phyloP scores from a whole-genome alignment of 371 early-diverging fungal species.

The Mortierella sp. region DNA sequence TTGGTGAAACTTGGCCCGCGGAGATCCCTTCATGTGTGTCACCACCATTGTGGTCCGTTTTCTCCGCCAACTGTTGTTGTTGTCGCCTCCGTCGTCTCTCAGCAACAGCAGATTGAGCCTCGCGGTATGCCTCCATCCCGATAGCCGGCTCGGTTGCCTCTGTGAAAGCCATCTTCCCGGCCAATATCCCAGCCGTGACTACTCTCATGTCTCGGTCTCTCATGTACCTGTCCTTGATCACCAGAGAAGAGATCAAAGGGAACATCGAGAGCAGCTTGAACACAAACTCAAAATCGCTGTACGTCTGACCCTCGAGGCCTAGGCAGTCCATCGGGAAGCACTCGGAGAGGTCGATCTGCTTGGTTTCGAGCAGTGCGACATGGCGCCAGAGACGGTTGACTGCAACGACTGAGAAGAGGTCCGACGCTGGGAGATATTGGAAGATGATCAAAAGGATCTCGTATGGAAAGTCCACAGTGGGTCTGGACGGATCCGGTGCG shows the following conservation, averaged over 20 bases:
- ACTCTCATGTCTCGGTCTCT: slow-evolving; percentile 45
- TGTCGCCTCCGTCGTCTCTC: slow-evolving; percentile 8
- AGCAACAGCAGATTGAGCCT: slow-evolving; percentile 19
- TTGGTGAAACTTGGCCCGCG: not conserved
- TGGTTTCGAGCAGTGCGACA: slow-evolving; percentile 39
- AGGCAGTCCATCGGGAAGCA: slow-evolving; percentile 49
- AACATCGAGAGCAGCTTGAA: slow-evolving; percentile 45
- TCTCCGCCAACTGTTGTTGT: not conserved
- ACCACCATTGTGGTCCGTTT: not conserved
- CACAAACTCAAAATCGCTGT: slow-evolving; percentile 52
- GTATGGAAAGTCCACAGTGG: slow-evolving; percentile 27
- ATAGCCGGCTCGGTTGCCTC: slow-evolving; percentile 9
- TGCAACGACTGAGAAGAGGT: slow-evolving; percentile 33
- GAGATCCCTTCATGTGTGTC: not conserved
- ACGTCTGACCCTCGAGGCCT: slow-evolving; percentile 35
- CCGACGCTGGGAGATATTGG: slow-evolving; percentile 41
- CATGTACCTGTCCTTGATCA: slow-evolving; percentile 51
- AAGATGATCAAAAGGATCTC: slow-evolving; percentile 38
- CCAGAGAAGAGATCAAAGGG: slow-evolving; percentile 40
- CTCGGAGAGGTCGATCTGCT: slow-evolving; percentile 44
- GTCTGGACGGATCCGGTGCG: slow-evolving; percentile 7
- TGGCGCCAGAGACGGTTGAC: slow-evolving; percentile 49
- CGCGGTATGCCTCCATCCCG: slow-evolving; percentile 10
- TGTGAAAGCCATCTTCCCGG: slow-evolving; percentile 51
- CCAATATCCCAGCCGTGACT: slow-evolving; percentile 47